Evolutionary conservation across 441 rosid species (phyloP), one percentile per base, ranked within the genome.

Genomic region (Sinapis alba): DNA sequence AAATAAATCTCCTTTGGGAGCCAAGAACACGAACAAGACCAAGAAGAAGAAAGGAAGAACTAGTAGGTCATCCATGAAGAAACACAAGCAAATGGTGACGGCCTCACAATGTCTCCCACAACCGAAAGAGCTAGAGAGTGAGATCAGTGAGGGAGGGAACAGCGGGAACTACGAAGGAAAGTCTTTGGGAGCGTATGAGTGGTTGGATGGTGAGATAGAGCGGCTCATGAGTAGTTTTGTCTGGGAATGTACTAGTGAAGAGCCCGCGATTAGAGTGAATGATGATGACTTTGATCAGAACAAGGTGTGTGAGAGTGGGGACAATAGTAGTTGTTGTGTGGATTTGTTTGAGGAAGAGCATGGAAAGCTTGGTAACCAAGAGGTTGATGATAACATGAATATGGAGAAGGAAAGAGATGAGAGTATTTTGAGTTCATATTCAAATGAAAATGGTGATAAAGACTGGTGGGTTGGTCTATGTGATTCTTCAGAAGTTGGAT

Each of bases 151-250:
- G 0, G 84, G 41, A 54, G 74, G 58, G 56, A 71, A 72, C 26
- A 32, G 47, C 8, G 53, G 58, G 19, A 26, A 24, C 27, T 59
- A 50, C 0, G 79, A 21, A 45, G 89, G 81, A 58, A 79, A 81
- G 53, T 64, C 54, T 13, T 71, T 84, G 80, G 94, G 85, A 78
- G 90, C 92, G 28, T 82, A 85, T 57, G 94, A 86, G 72, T 89
- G 97, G 97, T 78, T 88, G 12, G 94, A 93, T 78, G 45, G 86
- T 69, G 94, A 93, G 85, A 74, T 91, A 68, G 82, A 83, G 80
- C 80, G 90, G 26, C 88, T 93, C 32, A 77, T 81, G 65, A 34
- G 71, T 69, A 38, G 54, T 15, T 69, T 62, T 6, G 74, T 83
- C 18, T 85, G 73, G 64, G 62, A 77, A 28, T 69, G 70, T 7